Conservation (phyloP, 163 green algal species). For the Chlamydomonas reinhardtii region DNA sequence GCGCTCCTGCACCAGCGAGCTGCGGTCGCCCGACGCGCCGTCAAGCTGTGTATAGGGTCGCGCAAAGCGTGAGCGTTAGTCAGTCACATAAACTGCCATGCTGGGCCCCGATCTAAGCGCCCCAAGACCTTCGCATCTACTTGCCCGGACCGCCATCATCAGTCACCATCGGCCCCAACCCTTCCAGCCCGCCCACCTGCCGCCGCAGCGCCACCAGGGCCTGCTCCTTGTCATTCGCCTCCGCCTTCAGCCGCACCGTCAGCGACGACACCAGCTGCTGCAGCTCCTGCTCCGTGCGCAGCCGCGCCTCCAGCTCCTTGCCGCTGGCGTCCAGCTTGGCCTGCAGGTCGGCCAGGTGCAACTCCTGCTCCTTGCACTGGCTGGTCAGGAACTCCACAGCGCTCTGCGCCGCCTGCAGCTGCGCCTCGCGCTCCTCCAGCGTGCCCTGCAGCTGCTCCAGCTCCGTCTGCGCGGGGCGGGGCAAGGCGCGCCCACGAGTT, state of each 20-base stretch:
- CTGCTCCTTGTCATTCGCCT: constrained; percentile 15
- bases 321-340: neutral
- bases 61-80: too few relatives aligned
- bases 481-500: too few relatives aligned
- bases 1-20: neutral
- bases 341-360: constrained; percentile 11
- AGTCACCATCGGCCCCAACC: too few relatives aligned
- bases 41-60: constrained; percentile 6
- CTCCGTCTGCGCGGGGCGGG: constrained; percentile 15
- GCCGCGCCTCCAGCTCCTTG: neutral
- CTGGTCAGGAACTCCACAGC: constrained; percentile 51
- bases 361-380: constrained; percentile 54
- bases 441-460: constrained; percentile 46
- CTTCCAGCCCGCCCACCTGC: neutral
- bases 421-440: constrained; percentile 52
- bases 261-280: constrained; percentile 23
- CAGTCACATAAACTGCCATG: too few relatives aligned
- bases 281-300: constrained; percentile 15
- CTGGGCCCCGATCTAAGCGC: too few relatives aligned
- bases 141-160: too few relatives aligned
- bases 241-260: neutral
- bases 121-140: too few relatives aligned
- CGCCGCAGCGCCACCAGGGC: constrained; percentile 1
- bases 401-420: constrained; percentile 46
- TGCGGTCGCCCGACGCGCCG: neutral